Evolutionary conservation across 345 rosid species (phyloP).

Genomic region (Camelina sativa): DNA sequence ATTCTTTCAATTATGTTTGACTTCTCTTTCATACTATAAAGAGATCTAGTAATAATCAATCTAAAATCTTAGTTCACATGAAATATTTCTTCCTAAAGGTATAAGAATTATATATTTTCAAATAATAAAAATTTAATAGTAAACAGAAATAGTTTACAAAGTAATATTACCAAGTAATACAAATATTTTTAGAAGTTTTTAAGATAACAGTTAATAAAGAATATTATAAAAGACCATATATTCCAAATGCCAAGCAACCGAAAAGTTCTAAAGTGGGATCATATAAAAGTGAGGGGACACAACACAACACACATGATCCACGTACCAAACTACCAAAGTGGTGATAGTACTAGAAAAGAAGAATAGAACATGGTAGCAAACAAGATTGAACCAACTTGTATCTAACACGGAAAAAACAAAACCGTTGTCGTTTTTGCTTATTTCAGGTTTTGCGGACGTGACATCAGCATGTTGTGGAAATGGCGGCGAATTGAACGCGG

Average conservation of each 20-base stretch:
- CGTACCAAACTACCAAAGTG: constrained; percentile 1
- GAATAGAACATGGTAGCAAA: neutral
- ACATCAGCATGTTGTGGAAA: constrained; percentile 82
- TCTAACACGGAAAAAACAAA: constrained; percentile 1
- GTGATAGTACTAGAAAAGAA: neutral
- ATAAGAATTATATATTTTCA: too few relatives aligned
- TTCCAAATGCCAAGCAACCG: neutral
- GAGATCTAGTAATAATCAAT: too few relatives aligned
- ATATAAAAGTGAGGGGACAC: neutral
- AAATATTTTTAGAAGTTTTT: too few relatives aligned
- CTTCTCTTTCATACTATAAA: too few relatives aligned
- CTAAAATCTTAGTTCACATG: too few relatives aligned
- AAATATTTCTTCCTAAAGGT: too few relatives aligned
- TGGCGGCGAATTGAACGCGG: constrained; percentile 69
- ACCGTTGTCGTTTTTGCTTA: neutral
- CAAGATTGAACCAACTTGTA: constrained; percentile 6
- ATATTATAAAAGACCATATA: too few relatives aligned
- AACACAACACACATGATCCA: constrained; percentile 8
- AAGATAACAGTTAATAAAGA: too few relatives aligned
- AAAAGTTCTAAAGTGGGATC: constrained; percentile 4
- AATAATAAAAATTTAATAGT: too few relatives aligned
- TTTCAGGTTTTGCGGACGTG: constrained; percentile 64
- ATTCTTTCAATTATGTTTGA: neutral
- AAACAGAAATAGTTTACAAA: too few relatives aligned
- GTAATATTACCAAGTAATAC: too few relatives aligned